Base-by-base conservation (phyloP, 345 rosid genomes). In the Geranium brycei region DNA sequence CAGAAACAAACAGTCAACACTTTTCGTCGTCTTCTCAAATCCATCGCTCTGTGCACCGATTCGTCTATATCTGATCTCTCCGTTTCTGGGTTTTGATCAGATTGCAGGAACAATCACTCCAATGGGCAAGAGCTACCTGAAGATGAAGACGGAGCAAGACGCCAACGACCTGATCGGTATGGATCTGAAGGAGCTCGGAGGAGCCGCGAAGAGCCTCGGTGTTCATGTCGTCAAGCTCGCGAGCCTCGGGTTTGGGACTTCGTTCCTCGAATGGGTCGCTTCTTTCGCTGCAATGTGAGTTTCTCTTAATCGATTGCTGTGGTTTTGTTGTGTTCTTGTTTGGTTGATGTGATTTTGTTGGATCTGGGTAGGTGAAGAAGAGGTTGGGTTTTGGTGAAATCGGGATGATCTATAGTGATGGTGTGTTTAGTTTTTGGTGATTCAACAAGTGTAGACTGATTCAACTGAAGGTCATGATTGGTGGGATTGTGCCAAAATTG, bases 181-280 rank as follows among this genome's bases (percentile, higher is more conserved):
- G 19, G 83, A 79, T 47, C 47, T 71, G 35, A 61, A 71, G 58
- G 81, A 82, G 56, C 68, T 79, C 61, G 51, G 32, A 4, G 13
- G 31, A 63, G 86, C 83, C 62, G 78, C 80, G 19, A 75, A 69
- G 72, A 82, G 67, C 23, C 76, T 82, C 64, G 73, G 73, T 59
- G 58, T 23, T 60, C 78, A 82, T 47, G 73, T 79, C 11, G 23
- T 79, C 69, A 68, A 51, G 68, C 74, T 79, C 57, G 82, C 77
- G 13, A 78, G 80, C 28, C 67, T 76, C 17, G 80, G 72, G 12
- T 71, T 79, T 35, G 83, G 80, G 11, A 73, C 83, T 47, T 11
- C 73, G 30, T 64, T 79, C 47, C 76, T 76, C 38, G 65, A 76
- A 66, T 79, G 83, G 83, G 17, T 79, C 31, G 83, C 80, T 61